Evolutionary conservation across 441 rosid species (phyloP), one percentile per base, ranked within the genome.

Genomic region (Erysimum cheiri): DNA sequence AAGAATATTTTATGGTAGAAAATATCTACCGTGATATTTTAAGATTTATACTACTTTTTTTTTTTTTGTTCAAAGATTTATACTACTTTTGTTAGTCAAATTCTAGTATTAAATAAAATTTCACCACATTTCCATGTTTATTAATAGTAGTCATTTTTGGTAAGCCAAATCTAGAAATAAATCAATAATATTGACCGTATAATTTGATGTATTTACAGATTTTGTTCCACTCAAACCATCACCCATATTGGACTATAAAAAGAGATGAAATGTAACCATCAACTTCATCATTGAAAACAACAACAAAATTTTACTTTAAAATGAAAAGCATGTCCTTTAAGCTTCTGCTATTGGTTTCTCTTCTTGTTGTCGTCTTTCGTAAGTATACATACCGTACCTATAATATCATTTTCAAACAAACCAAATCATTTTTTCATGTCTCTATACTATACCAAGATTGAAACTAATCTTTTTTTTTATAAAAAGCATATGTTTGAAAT

Each of bases 251-350:
- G 3, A 22, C 6, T 58, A 43, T 43, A 43, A 43, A 61, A 5
- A 28, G 8, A 5, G 37, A 43, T 29, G 14, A 43, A 3, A 28
- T n/a, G 3, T 5, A 29, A n/a, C 13, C 19, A 19, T 29, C 40
- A 43, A 10, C 50, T 10, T 40, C 44, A 40, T 2, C 35, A 40
- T 13, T 61, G 14, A 9, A 29, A 43, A 9, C 22, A 14, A 26
- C 6, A 43, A 17, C 28, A 43, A 9, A n/a, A 0, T 22, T 37
- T 3, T 13, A 39, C 0, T 26, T 13, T 8, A 28, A 12, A 13
- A 60, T 61, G 66, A 61, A 43, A 22, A 61, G 6, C 37, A 10
- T 28, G 12, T 43, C 14, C 3, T 17, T 61, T 15, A 44, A 44
- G 28, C 3, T 29, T 11, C 1, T 29, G 7, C 15, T 44, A 3